Percentiles rank a stretch among this genome's conserved stretches.
phyloP scores from a whole-genome alignment of 2,329 filamentous ascomycete species.

The Calonectria fujianensis region DNA sequence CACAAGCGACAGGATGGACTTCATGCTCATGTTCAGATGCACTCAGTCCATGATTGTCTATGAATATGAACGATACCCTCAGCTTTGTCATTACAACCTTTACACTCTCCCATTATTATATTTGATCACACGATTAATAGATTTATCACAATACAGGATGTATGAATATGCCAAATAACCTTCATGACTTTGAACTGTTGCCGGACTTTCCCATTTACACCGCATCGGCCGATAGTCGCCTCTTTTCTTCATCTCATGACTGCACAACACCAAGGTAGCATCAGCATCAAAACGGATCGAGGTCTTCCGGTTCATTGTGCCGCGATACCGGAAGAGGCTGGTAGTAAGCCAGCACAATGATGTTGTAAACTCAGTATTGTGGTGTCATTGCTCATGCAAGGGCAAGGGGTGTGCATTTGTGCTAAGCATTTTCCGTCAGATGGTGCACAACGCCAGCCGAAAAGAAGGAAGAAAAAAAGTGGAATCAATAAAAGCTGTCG shows the following conservation, averaged over 20 bases:
- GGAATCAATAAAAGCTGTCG: conserved; percentile 18
- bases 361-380: conserved; percentile 12
- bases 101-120: neutral
- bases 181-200: neutral
- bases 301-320: neutral
- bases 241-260: neutral
- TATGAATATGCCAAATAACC: neutral
- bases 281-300: neutral
- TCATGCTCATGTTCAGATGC: neutral
- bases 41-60: neutral
- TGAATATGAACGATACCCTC: neutral
- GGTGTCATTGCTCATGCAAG: conserved; percentile 23
- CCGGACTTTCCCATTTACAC: neutral
- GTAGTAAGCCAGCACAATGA: neutral
- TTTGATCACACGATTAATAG: neutral
- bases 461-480: conserved; percentile 13
- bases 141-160: accelerated
- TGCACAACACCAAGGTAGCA: neutral
- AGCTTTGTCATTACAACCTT: neutral
- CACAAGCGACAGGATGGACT: neutral
- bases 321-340: neutral
- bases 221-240: neutral
- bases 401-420: conserved; percentile 25
- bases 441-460: conserved; percentile 5
- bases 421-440: conserved; percentile 17